Percentiles rank a stretch among this genome's conserved stretches.
These are phyloP conservation scores for Asterochloris sp. DNA, from an alignment of 139 green algal species.

Conservation along the genomic window DNA sequence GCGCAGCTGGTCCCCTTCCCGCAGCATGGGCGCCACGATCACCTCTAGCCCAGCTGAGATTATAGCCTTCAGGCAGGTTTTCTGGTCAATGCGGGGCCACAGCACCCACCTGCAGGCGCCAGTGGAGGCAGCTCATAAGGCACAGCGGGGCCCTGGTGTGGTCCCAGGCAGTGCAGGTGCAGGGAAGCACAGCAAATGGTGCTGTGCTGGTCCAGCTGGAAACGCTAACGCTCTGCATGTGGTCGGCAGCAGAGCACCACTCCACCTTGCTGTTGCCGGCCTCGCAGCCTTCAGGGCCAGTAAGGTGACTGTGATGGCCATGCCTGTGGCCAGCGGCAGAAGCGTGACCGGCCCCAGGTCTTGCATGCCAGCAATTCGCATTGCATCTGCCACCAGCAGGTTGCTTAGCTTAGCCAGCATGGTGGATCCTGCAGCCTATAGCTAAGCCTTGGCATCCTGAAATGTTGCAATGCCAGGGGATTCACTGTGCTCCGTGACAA, in stretches of 20 bases:
- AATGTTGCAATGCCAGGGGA: neutral
- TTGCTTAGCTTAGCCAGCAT: conserved; percentile 76
- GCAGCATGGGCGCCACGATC: conserved; percentile 60
- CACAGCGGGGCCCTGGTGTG: no score
- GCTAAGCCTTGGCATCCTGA: neutral
- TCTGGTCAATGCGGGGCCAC: conserved; percentile 96
- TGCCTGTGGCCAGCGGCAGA: conserved; percentile 90
- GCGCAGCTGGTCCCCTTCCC: conserved; percentile 66
- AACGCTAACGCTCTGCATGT: no score
- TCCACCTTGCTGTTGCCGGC: neutral
- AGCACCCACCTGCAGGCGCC: conserved; percentile 61
- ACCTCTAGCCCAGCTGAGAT: conserved; percentile 63
- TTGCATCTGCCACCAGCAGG: conserved; percentile 71
- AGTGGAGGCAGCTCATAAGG: neutral
- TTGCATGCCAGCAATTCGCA: conserved; percentile 57
- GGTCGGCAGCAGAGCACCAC: no score
- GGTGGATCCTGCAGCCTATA: conserved; percentile 80
- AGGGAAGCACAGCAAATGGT: no score
- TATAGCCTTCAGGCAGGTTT: conserved; percentile 96
- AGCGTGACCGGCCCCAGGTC: conserved; percentile 64
- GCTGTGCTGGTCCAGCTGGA: no score
- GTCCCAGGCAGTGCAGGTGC: no score
- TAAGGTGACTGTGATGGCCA: conserved; percentile 81
- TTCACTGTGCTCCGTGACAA: no score
- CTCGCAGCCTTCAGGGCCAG: conserved; percentile 45